Conservation (phyloP, 148 eudicot genomes). For the Fagopyrum tataricum region DNA sequence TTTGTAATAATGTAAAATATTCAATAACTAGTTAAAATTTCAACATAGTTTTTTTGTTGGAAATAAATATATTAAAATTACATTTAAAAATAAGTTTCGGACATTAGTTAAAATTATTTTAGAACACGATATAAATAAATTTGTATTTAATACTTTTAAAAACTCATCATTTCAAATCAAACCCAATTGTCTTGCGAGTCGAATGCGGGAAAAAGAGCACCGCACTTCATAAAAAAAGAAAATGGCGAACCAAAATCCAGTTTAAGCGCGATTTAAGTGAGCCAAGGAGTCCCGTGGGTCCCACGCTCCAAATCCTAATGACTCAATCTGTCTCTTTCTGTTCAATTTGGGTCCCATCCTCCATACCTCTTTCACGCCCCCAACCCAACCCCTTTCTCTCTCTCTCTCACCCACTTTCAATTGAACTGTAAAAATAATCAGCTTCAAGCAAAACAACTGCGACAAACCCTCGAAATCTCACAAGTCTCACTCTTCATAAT, state of each 20-base stretch:
- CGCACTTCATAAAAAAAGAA: background rate
- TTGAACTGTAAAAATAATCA: slow-evolving; percentile 10
- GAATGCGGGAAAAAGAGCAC: background rate
- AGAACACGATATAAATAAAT: too few relatives aligned
- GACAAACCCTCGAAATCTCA: slow-evolving; percentile 9
- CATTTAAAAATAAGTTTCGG: too few relatives aligned
- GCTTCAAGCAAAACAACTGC: background rate
- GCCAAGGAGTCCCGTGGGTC: background rate
- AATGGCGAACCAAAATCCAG: background rate
- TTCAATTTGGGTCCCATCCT: background rate
- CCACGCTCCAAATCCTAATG: background rate
- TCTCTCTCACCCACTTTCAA: background rate
- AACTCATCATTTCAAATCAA: background rate
- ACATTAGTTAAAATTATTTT: too few relatives aligned
- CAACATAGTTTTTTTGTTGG: too few relatives aligned
- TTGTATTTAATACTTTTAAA: too few relatives aligned
- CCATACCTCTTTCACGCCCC: slow-evolving; percentile 11
- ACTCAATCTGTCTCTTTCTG: slow-evolving; percentile 13
- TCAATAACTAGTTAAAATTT: too few relatives aligned
- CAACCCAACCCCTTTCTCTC: background rate
- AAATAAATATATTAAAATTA: too few relatives aligned
- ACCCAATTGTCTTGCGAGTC: background rate
- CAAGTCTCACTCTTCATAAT: background rate
- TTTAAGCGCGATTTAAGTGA: background rate
- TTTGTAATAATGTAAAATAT: too few relatives aligned